Conservation (phyloP, 257 asterid species). For the Catharanthus roseus region DNA sequence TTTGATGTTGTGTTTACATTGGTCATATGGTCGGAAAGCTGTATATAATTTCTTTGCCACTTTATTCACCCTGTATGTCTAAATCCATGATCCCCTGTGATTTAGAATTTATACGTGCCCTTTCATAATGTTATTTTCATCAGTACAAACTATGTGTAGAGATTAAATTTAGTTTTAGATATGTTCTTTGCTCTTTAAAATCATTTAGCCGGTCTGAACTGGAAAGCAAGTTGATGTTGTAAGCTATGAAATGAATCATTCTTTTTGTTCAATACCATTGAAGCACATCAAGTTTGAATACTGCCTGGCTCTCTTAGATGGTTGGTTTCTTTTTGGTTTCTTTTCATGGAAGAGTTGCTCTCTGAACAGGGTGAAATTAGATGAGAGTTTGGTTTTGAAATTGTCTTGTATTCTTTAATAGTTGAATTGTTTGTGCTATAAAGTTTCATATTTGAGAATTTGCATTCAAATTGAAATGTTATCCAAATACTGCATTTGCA, state of each 20-base stretch:
- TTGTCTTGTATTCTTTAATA: too few relatives aligned
- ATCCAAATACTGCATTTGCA: too few relatives aligned
- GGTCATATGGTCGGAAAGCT: slow-evolving; percentile 4
- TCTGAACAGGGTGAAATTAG: too few relatives aligned
- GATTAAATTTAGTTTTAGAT: not conserved
- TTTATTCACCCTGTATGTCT: not conserved
- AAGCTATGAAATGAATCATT: not conserved
- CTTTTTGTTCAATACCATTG: not conserved
- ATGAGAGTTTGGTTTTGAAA: too few relatives aligned
- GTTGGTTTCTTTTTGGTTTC: not conserved
- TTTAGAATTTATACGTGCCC: not conserved
- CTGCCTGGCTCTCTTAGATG: not conserved
- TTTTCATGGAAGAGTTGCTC: not conserved
- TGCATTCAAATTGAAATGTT: too few relatives aligned
- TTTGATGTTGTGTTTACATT: not conserved
- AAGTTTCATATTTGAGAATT: too few relatives aligned
- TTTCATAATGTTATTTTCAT: not conserved
- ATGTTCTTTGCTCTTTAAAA: not conserved
- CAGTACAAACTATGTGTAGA: not conserved
- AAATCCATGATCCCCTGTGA: not conserved
- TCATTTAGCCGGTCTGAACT: not conserved
- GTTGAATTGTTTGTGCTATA: too few relatives aligned
- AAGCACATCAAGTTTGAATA: not conserved
- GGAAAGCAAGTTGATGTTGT: not conserved
- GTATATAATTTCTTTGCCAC: slow-evolving; percentile 18